Base-by-base conservation (phyloP, 306 rosid genomes). In the Sindora glabra region DNA sequence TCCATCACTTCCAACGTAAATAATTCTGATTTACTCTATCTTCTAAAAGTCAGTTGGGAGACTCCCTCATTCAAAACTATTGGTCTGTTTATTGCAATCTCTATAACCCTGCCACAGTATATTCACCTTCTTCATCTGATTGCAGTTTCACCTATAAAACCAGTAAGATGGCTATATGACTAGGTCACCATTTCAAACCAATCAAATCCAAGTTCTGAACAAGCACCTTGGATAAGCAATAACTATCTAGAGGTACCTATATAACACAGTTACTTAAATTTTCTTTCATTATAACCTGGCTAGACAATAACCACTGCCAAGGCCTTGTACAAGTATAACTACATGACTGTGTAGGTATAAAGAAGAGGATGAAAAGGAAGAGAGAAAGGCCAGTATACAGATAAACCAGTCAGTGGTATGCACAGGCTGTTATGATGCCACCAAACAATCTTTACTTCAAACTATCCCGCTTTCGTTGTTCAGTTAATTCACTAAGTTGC, bases 291-390 rank as follows among this genome's bases (percentile, higher is more conserved):
- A 19, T 25, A 46, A 45, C 11, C 15, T 23, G 19, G 19, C 14
- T 40, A 42, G 44, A 41, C 48, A 40, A 54, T 24, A 56, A 25
- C 65, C n/a, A 38, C n/a, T 29, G 27, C 48, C 67, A 29, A 69
- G 65, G 34, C 22, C 62, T 32, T 51, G 33, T 10, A 13, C 14
- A 24, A 7, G 16, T 14, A 26, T 26, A n/a, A n/a, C n/a, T n/a
- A n/a, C n/a, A n/a, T n/a, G n/a, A n/a, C n/a, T n/a, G 64, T n/a
- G 23, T 21, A 32, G 38, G 26, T 38, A 17, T n/a, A n/a, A n/a
- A n/a, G 30, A 6, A 26, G 6, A 55, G 6, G 23, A 11, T 16
- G 26, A 30, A 62, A 32, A 30, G 8, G 5, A 4, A 29, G 34
- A n/a, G n/a, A 8, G 5, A 62, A 45, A 34, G 40, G 50, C 30